Evolutionary conservation across 805 yeast species (phyloP).

Genomic region (Ogataea sp.): DNA sequence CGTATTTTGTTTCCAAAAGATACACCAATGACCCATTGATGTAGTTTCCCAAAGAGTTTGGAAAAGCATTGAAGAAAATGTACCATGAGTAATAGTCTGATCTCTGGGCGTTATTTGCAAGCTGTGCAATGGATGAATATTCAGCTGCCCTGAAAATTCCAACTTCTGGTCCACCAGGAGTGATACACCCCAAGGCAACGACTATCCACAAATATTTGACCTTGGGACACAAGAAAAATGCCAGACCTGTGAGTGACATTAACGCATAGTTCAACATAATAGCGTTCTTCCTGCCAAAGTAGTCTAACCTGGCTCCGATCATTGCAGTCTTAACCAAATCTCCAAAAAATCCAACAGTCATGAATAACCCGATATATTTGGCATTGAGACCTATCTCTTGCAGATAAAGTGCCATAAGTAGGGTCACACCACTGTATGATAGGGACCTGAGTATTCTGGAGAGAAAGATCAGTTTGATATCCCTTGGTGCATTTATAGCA

Average conservation of each 20-base stretch:
- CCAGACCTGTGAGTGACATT: constrained; percentile 36
- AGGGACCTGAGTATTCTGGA: constrained; percentile 28
- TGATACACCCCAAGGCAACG: constrained; percentile 42
- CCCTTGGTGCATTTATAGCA: constrained; percentile 20
- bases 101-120: constrained; percentile 31
- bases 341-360: constrained; percentile 42
- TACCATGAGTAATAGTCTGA: constrained; percentile 56
- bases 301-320: constrained; percentile 38
- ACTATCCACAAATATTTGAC: constrained; percentile 27
- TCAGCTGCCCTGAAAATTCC: constrained; percentile 55
- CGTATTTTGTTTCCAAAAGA: constrained; percentile 6
- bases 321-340: constrained; percentile 42
- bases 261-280: constrained; percentile 30
- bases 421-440: constrained; percentile 30
- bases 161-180: constrained; percentile 52
- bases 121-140: constrained; percentile 42
- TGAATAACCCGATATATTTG: constrained; percentile 37
- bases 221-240: constrained; percentile 27
- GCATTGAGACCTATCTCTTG: constrained; percentile 33
- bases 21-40: constrained; percentile 25
- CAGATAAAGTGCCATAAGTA: constrained; percentile 36
- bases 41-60: constrained; percentile 38
- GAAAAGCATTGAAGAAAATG: constrained; percentile 38
- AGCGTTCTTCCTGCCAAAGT: constrained; percentile 35
- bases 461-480: constrained; percentile 25